Conservation (phyloP, 73 alveolate species). For the Urostyla sp. region DNA sequence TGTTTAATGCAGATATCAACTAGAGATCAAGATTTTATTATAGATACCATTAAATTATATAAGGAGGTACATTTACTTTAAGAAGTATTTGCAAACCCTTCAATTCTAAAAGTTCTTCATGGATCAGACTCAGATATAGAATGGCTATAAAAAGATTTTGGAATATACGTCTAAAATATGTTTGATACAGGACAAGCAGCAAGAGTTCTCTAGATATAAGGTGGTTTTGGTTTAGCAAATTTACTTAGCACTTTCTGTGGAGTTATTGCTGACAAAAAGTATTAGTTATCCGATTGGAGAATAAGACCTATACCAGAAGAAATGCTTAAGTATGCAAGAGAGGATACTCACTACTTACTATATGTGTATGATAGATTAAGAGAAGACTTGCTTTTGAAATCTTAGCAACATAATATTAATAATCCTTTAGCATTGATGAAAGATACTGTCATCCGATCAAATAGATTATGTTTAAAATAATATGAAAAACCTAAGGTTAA, state of each 20-base stretch:
- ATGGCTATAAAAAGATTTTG: constrained; percentile 96
- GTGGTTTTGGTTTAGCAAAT: constrained; percentile 84
- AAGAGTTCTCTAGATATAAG: constrained; percentile 76
- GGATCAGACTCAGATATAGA: constrained; percentile 91
- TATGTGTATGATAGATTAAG: constrained; percentile 87
- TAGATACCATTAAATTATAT: constrained; percentile 62
- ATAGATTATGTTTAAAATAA: constrained; percentile 37
- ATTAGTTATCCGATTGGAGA: constrained; percentile 98
- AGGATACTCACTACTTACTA: constrained; percentile 96
- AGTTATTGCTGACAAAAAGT: constrained; percentile 92
- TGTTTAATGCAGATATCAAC: constrained; percentile 93
- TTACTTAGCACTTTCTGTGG: constrained; percentile 80
- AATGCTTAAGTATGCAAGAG: constrained; percentile 96
- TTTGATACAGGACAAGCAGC: constrained; percentile 97
- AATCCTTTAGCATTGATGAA: neutral
- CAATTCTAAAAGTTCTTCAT: constrained; percentile 89
- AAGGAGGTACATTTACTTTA: constrained; percentile 64
- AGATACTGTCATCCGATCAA: neutral
- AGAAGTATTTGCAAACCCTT: constrained; percentile 71
- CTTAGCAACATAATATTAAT: neutral
- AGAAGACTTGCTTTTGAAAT: constrained; percentile 28
- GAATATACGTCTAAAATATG: constrained; percentile 92
- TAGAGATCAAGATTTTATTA: constrained; percentile 59
- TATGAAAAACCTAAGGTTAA: constrained; percentile 60
- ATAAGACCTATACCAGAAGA: constrained; percentile 90